A percentile compares a stretch with the other conserved stretches of the same genome.
Evolutionary conservation across 2,329 filamentous ascomycete species (phyloP).

Genomic region (Verticillium longisporum): DNA sequence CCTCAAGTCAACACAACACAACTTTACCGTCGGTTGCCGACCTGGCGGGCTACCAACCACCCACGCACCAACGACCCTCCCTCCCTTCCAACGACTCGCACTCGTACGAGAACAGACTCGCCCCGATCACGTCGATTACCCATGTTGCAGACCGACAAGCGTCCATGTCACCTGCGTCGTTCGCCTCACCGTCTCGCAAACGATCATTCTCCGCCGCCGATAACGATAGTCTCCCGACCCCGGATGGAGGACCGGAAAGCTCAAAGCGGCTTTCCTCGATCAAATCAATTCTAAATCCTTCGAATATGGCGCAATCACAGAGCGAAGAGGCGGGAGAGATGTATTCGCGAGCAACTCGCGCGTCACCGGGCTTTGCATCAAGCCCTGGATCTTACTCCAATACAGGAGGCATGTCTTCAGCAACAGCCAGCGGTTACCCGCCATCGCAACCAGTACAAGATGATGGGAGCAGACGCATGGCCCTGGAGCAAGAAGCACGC

Average conservation of each 20-base stretch:
- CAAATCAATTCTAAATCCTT: conserved; percentile 65
- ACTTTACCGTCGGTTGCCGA: conserved; percentile 29
- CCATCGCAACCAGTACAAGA: conserved; percentile 22
- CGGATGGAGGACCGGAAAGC: conserved; percentile 35
- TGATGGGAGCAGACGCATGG: conserved; percentile 46
- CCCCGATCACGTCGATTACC: conserved; percentile 44
- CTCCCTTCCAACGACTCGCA: conserved; percentile 31
- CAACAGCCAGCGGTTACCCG: conserved; percentile 15
- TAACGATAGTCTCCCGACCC: conserved; percentile 33
- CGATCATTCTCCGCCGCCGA: conserved; percentile 60
- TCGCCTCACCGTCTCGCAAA: conserved; percentile 55
- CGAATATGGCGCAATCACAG: conserved; percentile 15
- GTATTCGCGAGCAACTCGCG: conserved; percentile 33
- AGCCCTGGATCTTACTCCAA: conserved; percentile 33
- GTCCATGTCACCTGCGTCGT: conserved; percentile 54
- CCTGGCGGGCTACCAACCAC: conserved; percentile 45
- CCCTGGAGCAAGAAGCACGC: conserved; percentile 68
- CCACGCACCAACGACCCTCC: conserved; percentile 26
- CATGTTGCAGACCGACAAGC: conserved; percentile 42
- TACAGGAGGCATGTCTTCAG: conserved; percentile 14
- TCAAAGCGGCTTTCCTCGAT: conserved; percentile 66
- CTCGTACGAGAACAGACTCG: conserved; percentile 52
- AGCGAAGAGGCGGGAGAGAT: conserved; percentile 29
- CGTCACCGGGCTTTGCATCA: conserved; percentile 34
- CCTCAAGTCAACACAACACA: conserved; percentile 29